Percentiles rank a stretch among this genome's conserved stretches.
phyloP scores from a whole-genome alignment of 2,329 filamentous ascomycete species.

The Pseudovirgaria hyperparasitica region DNA sequence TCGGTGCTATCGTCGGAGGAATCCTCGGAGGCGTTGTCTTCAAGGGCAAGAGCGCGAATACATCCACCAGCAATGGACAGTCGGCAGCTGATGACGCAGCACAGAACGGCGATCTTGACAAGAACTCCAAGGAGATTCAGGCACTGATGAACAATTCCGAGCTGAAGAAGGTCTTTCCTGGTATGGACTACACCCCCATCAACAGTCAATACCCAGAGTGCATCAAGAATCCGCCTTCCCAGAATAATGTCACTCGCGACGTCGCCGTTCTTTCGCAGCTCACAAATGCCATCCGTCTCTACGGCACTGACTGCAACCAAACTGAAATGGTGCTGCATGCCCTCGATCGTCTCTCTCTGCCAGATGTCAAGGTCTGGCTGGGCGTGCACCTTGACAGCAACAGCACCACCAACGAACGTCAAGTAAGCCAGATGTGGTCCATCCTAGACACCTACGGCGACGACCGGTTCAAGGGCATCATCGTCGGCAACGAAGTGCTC shows the following conservation, averaged over 20 bases:
- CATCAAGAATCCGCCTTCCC: conserved; percentile 61
- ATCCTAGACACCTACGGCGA: conserved; percentile 59
- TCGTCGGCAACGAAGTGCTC: conserved; percentile 52
- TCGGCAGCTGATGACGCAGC: conserved; percentile 44
- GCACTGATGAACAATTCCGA: conserved; percentile 65
- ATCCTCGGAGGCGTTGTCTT: conserved; percentile 60
- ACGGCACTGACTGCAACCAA: conserved; percentile 96
- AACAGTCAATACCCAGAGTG: conserved; percentile 86
- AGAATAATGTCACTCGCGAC: conserved; percentile 90
- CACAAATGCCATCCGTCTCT: conserved; percentile 76
- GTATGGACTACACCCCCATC: conserved; percentile 88
- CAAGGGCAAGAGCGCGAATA: conserved; percentile 27
- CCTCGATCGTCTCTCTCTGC: conserved; percentile 59
- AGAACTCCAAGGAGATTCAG: conserved; percentile 69
- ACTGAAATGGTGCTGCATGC: conserved; percentile 86
- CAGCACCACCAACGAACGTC: conserved; percentile 67
- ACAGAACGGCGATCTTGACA: conserved; percentile 57
- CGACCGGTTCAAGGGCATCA: conserved; percentile 46
- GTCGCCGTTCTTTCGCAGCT: conserved; percentile 81
- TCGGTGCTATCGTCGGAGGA: conserved; percentile 61
- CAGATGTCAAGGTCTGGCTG: conserved; percentile 79
- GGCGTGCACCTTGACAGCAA: conserved; percentile 89
- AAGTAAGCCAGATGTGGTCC: conserved; percentile 72
- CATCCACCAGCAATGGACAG: conserved; percentile 12
- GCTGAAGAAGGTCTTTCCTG: conserved; percentile 87